Conservation (phyloP, 2,329 filamentous ascomycete species). For the Aspergillus tamarii region DNA sequence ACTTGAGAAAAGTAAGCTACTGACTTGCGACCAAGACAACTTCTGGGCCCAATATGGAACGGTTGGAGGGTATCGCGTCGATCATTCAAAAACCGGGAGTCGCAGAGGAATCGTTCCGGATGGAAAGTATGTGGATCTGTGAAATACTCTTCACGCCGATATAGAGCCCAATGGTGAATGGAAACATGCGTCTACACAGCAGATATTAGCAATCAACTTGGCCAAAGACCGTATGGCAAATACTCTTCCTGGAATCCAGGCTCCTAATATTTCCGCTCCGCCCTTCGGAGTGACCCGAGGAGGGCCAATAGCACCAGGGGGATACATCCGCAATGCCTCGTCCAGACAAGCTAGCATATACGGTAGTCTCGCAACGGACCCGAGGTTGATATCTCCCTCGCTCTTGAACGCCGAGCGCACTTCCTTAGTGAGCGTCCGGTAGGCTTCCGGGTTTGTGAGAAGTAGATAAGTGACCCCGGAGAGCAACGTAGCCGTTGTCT, state of each 20-base stretch:
- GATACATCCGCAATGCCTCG: conserved; percentile 49
- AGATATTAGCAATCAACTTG: not conserved
- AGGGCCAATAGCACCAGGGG: conserved; percentile 32
- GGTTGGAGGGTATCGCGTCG: conserved; percentile 51
- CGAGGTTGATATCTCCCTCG: conserved; percentile 45
- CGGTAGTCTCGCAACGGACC: conserved; percentile 30
- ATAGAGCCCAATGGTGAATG: conserved; percentile 51
- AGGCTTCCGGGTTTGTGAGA: conserved; percentile 22
- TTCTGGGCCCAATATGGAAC: conserved; percentile 54
- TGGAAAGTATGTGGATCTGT: conserved; percentile 49
- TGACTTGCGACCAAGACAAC: conserved; percentile 57
- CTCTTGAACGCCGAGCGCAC: conserved; percentile 42
- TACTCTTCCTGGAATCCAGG: conserved; percentile 26
- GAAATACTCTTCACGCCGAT: conserved; percentile 51
- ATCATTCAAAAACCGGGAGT: conserved; percentile 45
- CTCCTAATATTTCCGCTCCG: conserved; percentile 25
- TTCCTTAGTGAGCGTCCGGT: conserved; percentile 39
- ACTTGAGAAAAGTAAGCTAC: conserved; percentile 17
- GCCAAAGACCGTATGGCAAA: not conserved
- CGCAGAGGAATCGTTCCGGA: conserved; percentile 47
- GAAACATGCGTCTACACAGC: conserved; percentile 44
- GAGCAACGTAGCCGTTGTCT: conserved; percentile 47
- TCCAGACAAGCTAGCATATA: conserved; percentile 50
- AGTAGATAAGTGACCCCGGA: conserved; percentile 39
- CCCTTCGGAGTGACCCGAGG: conserved; percentile 25